A percentile compares a stretch with the other conserved stretches of the same genome.
Evolutionary conservation across 768 basidiomycete genomes (phyloP).

Genomic region (Paxillus ammoniavirescens): DNA sequence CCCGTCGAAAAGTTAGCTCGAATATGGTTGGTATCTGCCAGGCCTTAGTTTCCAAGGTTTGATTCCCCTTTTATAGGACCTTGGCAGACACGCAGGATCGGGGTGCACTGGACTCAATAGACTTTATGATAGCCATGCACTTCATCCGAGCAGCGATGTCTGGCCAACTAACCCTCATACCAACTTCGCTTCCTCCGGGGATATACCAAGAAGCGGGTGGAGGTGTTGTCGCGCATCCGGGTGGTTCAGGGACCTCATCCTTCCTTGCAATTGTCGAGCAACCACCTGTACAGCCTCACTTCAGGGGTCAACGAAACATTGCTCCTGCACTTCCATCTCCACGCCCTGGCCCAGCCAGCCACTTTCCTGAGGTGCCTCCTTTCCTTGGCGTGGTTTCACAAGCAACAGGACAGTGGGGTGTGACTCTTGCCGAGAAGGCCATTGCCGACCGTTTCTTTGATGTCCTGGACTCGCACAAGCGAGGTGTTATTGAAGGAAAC

Average conservation of each 20-base stretch:
- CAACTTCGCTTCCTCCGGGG: slow-evolving; percentile 75
- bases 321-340: slow-evolving; percentile 23
- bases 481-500: slow-evolving; percentile 87
- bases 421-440: slow-evolving; percentile 77
- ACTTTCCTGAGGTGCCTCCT: slow-evolving; percentile 20
- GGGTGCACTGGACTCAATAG: slow-evolving; percentile 82
- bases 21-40: slow-evolving; percentile 71
- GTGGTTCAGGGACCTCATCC: slow-evolving; percentile 54
- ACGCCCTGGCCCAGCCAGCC: slow-evolving; percentile 17
- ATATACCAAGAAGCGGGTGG: slow-evolving; percentile 82
- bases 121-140: slow-evolving; percentile 96
- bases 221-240: slow-evolving; percentile 44
- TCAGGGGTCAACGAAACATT: slow-evolving; percentile 38
- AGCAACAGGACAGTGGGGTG: slow-evolving; percentile 64
- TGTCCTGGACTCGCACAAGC: slow-evolving; percentile 68
- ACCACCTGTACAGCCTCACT: slow-evolving; percentile 56
- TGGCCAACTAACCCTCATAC: slow-evolving; percentile 66
- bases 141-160: slow-evolving; percentile 91
- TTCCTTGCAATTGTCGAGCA: slow-evolving; percentile 55
- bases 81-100: slow-evolving; percentile 94
- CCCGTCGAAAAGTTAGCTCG: slow-evolving; percentile 83
- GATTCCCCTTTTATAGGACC: slow-evolving; percentile 52
- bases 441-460: slow-evolving; percentile 78
- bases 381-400: slow-evolving; percentile 28
- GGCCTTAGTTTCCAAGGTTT: not conserved